Evolutionary conservation across 495 filamentous ascomycete species (phyloP).

Genomic region (Tuber brumale): DNA sequence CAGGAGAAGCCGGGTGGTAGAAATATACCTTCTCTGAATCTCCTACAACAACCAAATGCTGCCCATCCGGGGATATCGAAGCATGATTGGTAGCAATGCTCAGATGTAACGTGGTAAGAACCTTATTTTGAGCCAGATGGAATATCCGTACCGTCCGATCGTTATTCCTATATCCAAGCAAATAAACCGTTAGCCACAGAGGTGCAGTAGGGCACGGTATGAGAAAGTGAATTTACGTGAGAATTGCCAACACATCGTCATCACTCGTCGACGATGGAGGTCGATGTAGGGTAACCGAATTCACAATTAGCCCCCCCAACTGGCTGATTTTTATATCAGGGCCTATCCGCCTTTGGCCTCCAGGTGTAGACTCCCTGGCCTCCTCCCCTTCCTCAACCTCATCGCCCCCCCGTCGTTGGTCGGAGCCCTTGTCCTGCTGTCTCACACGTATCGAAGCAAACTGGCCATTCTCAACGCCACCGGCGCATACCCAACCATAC

Average conservation of each 20-base stretch:
- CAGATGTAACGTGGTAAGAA: constrained; percentile 63
- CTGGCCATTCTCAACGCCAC: constrained; percentile 71
- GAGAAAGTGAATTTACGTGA: constrained; percentile 50
- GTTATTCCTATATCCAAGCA: constrained; percentile 59
- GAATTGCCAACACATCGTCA: constrained; percentile 57
- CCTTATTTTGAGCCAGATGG: constrained; percentile 56
- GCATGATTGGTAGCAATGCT: constrained; percentile 84
- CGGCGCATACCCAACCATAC: constrained; percentile 82
- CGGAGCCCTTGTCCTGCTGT: constrained; percentile 33
- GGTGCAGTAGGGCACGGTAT: constrained; percentile 5
- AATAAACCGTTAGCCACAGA: constrained; percentile 27
- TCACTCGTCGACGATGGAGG: constrained; percentile 48
- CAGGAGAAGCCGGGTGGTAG: constrained; percentile 50
- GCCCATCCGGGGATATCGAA: constrained; percentile 81
- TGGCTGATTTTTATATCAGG: constrained; percentile 52
- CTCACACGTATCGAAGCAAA: constrained; percentile 69
- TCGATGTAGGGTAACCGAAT: constrained; percentile 64
- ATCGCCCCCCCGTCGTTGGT: constrained; percentile 12
- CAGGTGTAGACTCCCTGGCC: constrained; percentile 1
- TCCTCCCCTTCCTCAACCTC: constrained; percentile 14
- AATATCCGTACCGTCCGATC: constrained; percentile 78
- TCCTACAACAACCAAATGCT: constrained; percentile 71
- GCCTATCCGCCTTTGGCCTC: constrained; percentile 18
- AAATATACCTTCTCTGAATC: constrained; percentile 80
- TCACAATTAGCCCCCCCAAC: constrained; percentile 57